These are phyloP conservation scores for Pueraria montana DNA, from an alignment of 306 rosid genomes.

Conservation along the genomic window DNA sequence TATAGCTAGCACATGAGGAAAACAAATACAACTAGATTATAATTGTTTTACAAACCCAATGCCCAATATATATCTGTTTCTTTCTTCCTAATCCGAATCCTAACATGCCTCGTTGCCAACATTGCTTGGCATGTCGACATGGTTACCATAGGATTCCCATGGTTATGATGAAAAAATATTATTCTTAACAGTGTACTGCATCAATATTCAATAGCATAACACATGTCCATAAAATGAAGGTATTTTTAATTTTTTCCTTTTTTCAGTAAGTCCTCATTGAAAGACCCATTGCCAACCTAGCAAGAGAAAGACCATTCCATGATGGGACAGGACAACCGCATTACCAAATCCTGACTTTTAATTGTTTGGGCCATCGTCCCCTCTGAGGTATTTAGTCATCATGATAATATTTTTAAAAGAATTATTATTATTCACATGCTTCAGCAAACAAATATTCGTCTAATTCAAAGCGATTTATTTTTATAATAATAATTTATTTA, in stretches of 20 bases:
- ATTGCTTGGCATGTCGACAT: not conserved
- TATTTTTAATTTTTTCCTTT: not conserved
- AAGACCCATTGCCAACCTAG: conserved; percentile 37
- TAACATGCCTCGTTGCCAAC: no score
- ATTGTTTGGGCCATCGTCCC: conserved; percentile 5
- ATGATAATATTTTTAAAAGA: not conserved
- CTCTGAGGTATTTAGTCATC: not conserved
- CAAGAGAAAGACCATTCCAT: not conserved
- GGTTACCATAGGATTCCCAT: conserved; percentile 39
- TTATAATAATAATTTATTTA: not conserved
- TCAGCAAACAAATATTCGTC: not conserved
- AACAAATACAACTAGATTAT: no score
- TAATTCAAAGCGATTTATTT: not conserved
- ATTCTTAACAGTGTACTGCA: conserved; percentile 7
- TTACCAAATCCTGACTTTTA: conserved; percentile 1
- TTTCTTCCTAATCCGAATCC: no score
- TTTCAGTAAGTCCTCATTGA: not conserved
- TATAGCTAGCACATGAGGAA: no score
- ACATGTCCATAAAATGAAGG: conserved; percentile 20
- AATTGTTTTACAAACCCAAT: no score
- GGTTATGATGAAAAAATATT: conserved; percentile 33
- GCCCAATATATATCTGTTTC: no score
- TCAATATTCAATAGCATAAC: not conserved
- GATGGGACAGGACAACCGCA: conserved; percentile 23
- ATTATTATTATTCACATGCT: not conserved